Base-by-base conservation (phyloP, 352 stramenopile species). In the Thraustotheca clavata region DNA sequence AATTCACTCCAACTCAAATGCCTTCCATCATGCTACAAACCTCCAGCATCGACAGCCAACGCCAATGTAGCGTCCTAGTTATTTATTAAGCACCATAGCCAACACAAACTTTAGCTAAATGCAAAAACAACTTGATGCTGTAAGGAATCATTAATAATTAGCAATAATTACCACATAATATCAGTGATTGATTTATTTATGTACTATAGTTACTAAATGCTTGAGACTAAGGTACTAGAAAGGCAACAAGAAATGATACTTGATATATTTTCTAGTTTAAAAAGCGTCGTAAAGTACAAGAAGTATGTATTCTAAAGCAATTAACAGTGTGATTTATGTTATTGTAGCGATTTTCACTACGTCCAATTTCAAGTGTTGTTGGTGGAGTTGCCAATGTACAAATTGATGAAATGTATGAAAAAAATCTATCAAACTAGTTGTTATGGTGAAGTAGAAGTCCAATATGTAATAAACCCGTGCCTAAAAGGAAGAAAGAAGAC, bases 1-100 rank as follows among this genome's bases (percentile, higher is more conserved):
- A 99, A 99, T 73, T 86, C 86, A 12, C 85, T 98, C 59, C 96
- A 99, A 77, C 83, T 96, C 54, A 97, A 98, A 76, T 98, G 98
- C 69, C 96, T 99, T 72, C 96, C 96, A 3, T 79, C 88, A 60
- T 89, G 89, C 62, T 97, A 97, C 73, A 86, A 94, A 49, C 91
- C 91, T 14, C 91, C 91, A 9, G 70, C 84, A n/a, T 71, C 87
- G 12, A 87, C 87, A 6, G 79, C 83, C 9, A 82, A 94, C 67
- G 83, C 85, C 9, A 76, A 86, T 24, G 77, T 91, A 43, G 71
- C 72, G 24, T 94, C 85, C 11, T 94, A 87, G 69, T 38, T 4
- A n/a, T 41, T 33, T 43, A 7, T 18, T 8, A 27, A 16, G 22
- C 8, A 27, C 8, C 12, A 60, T 33, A 18, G 26, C 12, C 14